These are phyloP conservation scores for Aspergillus fructus DNA, from an alignment of 2,329 filamentous ascomycete genomes.

Conservation along the genomic window DNA sequence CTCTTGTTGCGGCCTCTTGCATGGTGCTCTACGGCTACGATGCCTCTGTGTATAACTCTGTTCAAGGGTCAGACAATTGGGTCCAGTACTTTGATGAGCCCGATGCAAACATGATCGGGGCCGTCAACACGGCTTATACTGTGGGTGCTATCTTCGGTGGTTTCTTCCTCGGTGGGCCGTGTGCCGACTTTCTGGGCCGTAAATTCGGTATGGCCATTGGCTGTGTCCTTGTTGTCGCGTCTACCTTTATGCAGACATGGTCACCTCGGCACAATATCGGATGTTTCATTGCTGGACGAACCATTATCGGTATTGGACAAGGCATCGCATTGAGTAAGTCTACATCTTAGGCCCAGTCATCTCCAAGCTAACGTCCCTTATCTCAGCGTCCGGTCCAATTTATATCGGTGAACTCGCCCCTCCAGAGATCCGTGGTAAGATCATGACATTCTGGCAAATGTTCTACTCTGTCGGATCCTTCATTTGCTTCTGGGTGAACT, in stretches of 20 bases:
- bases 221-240: constrained; percentile 64
- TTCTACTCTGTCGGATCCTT: constrained; percentile 67
- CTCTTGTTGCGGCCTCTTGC: constrained; percentile 68
- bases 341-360: background rate
- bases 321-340: constrained; percentile 61
- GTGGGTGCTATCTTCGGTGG: constrained; percentile 69
- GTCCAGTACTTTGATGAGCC: constrained; percentile 59
- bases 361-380: constrained; percentile 1
- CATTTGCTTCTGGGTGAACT: constrained; percentile 67
- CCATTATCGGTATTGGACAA: constrained; percentile 69
- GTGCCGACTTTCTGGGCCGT: constrained; percentile 62
- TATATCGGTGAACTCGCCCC: constrained; percentile 70
- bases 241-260: constrained; percentile 69
- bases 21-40: constrained; percentile 77
- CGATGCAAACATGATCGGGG: constrained; percentile 48
- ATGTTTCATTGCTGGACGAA: constrained; percentile 67
- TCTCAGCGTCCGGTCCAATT: constrained; percentile 62
- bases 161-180: constrained; percentile 67
- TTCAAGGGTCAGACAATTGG: constrained; percentile 69
- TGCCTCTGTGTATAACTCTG: constrained; percentile 71
- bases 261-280: constrained; percentile 60
- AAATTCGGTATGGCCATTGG: constrained; percentile 65
- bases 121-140: constrained; percentile 68
- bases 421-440: constrained; percentile 62
- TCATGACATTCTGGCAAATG: constrained; percentile 70